A percentile compares a stretch with the other conserved stretches of the same genome.
Evolutionary conservation across 2,329 filamentous ascomycete genomes (phyloP).

Genomic region (Ophiostoma ulmi): DNA sequence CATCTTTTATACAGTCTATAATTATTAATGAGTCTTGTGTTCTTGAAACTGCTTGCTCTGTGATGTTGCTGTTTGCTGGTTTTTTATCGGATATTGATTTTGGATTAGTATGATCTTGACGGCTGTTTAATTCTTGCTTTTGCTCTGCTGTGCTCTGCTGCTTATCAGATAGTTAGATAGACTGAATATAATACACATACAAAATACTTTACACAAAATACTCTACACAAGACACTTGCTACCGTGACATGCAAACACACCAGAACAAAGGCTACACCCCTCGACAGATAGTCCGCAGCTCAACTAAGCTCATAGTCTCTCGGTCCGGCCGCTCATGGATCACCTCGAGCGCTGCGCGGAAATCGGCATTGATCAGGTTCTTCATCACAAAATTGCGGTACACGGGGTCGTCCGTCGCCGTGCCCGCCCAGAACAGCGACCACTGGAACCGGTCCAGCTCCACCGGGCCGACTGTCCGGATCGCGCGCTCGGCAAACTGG

Average conservation of each 20-base stretch:
- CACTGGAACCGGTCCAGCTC: slow-evolving; percentile 21
- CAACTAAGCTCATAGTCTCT: neutral
- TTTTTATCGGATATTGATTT: neutral
- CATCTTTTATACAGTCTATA: neutral
- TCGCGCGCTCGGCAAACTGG: slow-evolving; percentile 12
- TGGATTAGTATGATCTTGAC: too few relatives aligned
- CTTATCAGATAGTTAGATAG: neutral
- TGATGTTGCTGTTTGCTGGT: neutral
- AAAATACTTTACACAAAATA: neutral
- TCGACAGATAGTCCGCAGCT: neutral
- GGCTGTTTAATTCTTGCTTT: neutral
- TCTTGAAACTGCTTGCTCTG: neutral
- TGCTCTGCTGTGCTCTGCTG: neutral
- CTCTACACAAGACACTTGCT: neutral
- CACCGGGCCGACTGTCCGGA: slow-evolving; percentile 15
- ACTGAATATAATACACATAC: neutral
- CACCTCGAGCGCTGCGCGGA: neutral
- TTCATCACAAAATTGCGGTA: neutral
- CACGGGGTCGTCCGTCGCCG: slow-evolving; percentile 17
- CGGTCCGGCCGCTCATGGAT: neutral
- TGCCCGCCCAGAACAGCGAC: slow-evolving; percentile 22
- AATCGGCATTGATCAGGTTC: slow-evolving; percentile 1
- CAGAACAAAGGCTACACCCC: neutral
- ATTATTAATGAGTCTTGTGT: neutral
- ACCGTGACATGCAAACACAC: neutral